Evolutionary conservation across 805 yeast species (phyloP).

Genomic region (Barnettozyma salicaria): DNA sequence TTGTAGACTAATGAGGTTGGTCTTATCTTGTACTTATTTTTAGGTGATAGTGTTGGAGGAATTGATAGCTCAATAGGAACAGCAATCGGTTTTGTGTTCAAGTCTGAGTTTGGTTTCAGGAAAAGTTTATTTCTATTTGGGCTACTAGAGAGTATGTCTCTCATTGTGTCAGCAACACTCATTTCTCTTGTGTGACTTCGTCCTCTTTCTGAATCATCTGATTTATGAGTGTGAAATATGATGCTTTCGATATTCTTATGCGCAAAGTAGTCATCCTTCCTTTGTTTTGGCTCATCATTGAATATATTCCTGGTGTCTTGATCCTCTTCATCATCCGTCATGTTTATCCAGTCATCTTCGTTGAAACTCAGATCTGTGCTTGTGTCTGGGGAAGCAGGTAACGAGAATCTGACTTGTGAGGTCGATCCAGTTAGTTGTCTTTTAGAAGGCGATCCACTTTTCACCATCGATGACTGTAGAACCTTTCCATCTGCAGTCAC

Average conservation of each 20-base stretch:
- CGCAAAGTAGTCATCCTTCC: conserved; percentile 1
- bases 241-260: neutral
- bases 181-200: conserved; percentile 4
- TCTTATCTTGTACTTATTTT: conserved; percentile 25
- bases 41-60: conserved; percentile 34
- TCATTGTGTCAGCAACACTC: conserved; percentile 20
- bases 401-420: conserved; percentile 26
- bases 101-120: conserved; percentile 31
- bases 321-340: conserved; percentile 12
- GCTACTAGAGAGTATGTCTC: conserved; percentile 14
- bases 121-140: conserved; percentile 26
- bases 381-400: conserved; percentile 14
- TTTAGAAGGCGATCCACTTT: conserved; percentile 25
- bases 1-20: conserved; percentile 31
- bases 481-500: conserved; percentile 24
- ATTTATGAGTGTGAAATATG: no score
- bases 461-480: conserved; percentile 26
- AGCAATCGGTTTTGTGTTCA: conserved; percentile 30
- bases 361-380: neutral
- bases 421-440: conserved; percentile 23
- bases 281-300: conserved; percentile 6
- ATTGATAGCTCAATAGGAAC: conserved; percentile 33
- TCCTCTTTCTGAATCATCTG: conserved; percentile 2
- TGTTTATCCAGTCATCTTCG: conserved; percentile 4
- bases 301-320: conserved; percentile 9